Evolutionary conservation across 2,329 filamentous ascomycete species (phyloP).

Genomic region (Ciborinia camelliae): DNA sequence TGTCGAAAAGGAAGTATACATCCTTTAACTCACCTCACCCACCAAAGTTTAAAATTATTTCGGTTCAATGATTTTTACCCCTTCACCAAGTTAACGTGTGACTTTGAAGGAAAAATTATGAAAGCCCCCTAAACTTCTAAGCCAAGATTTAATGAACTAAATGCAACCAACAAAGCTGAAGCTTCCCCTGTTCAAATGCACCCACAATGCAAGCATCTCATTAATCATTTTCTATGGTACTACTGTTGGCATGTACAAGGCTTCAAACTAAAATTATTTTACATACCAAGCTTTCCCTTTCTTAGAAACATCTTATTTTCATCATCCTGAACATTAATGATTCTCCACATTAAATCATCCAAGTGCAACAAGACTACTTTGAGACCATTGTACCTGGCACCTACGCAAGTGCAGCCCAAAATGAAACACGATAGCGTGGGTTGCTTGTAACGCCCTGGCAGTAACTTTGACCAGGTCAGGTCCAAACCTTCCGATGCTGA

Average conservation of each 20-base stretch:
- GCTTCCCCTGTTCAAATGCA: slow-evolving; percentile 5
- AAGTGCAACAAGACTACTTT: slow-evolving; percentile 18
- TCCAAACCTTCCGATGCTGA: slow-evolving; percentile 18
- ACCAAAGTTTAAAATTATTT: background rate
- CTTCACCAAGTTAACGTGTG: slow-evolving; percentile 9
- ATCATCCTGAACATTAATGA: background rate
- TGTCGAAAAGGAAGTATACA: too few species aligned
- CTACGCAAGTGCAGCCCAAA: slow-evolving; percentile 24
- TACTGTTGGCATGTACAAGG: slow-evolving; percentile 8
- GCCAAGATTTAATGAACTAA: background rate
- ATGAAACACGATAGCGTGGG: slow-evolving; percentile 38
- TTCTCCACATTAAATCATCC: slow-evolving; percentile 16
- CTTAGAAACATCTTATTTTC: background rate
- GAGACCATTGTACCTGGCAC: slow-evolving; percentile 17
- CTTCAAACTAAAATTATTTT: slow-evolving; percentile 11
- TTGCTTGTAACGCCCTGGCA: slow-evolving; percentile 28
- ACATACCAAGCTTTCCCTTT: slow-evolving; percentile 5
- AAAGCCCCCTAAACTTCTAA: background rate
- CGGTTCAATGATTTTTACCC: background rate
- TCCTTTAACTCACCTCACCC: background rate
- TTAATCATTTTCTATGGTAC: background rate
- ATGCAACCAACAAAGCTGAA: slow-evolving; percentile 10
- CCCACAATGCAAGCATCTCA: background rate
- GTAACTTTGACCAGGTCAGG: slow-evolving; percentile 20
- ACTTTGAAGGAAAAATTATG: background rate